Evolutionary conservation across 345 rosid genomes (phyloP).

Genomic region (Lumnitzera racemosa): DNA sequence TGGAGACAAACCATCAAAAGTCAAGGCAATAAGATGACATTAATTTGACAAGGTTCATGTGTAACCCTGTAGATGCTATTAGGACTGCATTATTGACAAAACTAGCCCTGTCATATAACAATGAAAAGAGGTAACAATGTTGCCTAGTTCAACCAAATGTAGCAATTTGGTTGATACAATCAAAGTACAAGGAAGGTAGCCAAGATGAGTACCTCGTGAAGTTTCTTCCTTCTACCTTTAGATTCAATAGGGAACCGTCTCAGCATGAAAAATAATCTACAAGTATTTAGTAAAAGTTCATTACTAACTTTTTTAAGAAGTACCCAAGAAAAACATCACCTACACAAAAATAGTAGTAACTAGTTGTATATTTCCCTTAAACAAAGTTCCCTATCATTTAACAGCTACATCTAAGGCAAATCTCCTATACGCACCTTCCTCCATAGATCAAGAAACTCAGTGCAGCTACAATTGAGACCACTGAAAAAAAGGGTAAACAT

Average conservation of each 20-base stretch:
- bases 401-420: background rate
- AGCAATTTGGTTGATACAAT: background rate
- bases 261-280: slow-evolving; percentile 69
- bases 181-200: background rate
- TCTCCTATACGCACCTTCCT: slow-evolving; percentile 44
- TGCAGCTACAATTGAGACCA: slow-evolving; percentile 56
- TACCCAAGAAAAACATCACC: too few species aligned
- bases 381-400: too few species aligned
- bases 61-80: too few species aligned
- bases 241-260: slow-evolving; percentile 85
- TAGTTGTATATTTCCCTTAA: too few species aligned
- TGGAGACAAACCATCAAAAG: too few species aligned
- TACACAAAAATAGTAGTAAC: too few species aligned
- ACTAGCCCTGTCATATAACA: too few species aligned
- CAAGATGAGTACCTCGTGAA: slow-evolving; percentile 53
- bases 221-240: slow-evolving; percentile 75
- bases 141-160: background rate
- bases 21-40: too few species aligned
- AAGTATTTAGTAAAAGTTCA: background rate
- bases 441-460: slow-evolving; percentile 71
- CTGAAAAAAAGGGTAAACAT: slow-evolving; percentile 24
- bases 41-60: too few species aligned
- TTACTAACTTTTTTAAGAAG: too few species aligned
- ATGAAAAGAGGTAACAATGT: background rate
- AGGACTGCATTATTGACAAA: too few species aligned